Evolutionary conservation across 805 yeast genomes (phyloP).

Genomic region (Sungouiozyma intestinalis): DNA sequence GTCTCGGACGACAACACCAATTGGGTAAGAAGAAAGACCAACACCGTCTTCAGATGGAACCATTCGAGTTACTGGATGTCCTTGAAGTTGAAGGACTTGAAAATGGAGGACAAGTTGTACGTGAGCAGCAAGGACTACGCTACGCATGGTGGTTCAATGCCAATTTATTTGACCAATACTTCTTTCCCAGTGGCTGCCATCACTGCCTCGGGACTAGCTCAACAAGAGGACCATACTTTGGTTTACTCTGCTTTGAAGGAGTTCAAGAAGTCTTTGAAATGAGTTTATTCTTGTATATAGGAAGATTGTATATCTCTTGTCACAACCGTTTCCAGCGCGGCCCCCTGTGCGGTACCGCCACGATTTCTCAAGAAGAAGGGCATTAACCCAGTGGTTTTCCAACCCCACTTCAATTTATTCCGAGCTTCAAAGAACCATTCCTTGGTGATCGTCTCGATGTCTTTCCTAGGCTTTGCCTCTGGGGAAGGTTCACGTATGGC

Average conservation of each 20-base stretch:
- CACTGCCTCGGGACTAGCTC: slow-evolving; percentile 47
- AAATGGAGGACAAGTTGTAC: slow-evolving; percentile 32
- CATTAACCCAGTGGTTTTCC: slow-evolving; percentile 38
- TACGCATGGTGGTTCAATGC: slow-evolving; percentile 48
- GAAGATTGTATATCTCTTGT: no score
- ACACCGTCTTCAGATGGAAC: slow-evolving; percentile 38
- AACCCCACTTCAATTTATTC: slow-evolving; percentile 39
- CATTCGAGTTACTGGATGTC: slow-evolving; percentile 41
- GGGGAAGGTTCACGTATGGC: slow-evolving; percentile 5
- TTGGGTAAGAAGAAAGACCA: slow-evolving; percentile 43
- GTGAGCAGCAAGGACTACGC: slow-evolving; percentile 38
- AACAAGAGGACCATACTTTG: slow-evolving; percentile 43
- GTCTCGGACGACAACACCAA: slow-evolving; percentile 40
- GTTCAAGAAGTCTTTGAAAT: slow-evolving; percentile 4
- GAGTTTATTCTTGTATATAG: not conserved
- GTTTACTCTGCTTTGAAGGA: slow-evolving; percentile 24
- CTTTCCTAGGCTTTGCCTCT: slow-evolving; percentile 1
- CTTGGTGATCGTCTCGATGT: slow-evolving; percentile 5
- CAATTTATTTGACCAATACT: slow-evolving; percentile 30
- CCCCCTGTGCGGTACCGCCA: no score
- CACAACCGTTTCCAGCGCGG: no score
- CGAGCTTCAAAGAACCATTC: slow-evolving; percentile 31
- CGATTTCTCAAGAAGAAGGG: slow-evolving; percentile 17
- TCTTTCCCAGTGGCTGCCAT: slow-evolving; percentile 37
- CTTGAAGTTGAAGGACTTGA: slow-evolving; percentile 30